phyloP scores from a whole-genome alignment of 768 basidiomycete species.

The Xerocomellus chrysenteron region DNA sequence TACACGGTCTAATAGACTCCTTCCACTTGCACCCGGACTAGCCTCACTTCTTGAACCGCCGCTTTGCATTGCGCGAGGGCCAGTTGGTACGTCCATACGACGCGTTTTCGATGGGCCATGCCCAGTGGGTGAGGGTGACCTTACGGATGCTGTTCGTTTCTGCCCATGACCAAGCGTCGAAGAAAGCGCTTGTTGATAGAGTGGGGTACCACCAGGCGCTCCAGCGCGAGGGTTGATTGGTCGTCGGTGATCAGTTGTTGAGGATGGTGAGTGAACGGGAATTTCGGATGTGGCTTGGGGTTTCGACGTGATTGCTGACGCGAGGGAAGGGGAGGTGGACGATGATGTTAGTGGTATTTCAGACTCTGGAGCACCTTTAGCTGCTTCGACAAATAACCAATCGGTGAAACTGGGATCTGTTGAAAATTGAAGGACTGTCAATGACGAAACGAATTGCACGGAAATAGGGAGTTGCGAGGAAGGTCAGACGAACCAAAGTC shows the following conservation, averaged over 20 bases:
- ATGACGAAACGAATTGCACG: neutral
- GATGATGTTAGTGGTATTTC: slow-evolving; percentile 39
- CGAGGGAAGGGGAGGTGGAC: slow-evolving; percentile 23
- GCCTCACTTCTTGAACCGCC: slow-evolving; percentile 18
- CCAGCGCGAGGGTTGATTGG: slow-evolving; percentile 47
- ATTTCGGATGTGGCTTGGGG: slow-evolving; percentile 30
- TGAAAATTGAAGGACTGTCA: slow-evolving; percentile 7
- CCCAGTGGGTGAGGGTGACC: slow-evolving; percentile 64
- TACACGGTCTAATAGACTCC: slow-evolving; percentile 82
- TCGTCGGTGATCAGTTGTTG: slow-evolving; percentile 28
- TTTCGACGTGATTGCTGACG: slow-evolving; percentile 27
- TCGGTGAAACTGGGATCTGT: slow-evolving; percentile 81
- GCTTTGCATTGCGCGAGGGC: slow-evolving; percentile 77
- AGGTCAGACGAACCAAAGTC: slow-evolving; percentile 62
- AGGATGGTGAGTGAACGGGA: slow-evolving; percentile 20
- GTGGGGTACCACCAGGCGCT: slow-evolving; percentile 34
- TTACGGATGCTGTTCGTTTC: slow-evolving; percentile 64
- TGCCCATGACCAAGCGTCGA: slow-evolving; percentile 54
- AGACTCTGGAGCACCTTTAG: slow-evolving; percentile 60
- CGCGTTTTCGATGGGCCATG: slow-evolving; percentile 67
- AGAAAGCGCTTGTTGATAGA: slow-evolving; percentile 75
- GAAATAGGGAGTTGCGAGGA: neutral
- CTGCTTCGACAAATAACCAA: slow-evolving; percentile 83
- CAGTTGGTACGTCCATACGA: slow-evolving; percentile 76
- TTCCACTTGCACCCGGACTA: slow-evolving; percentile 32